Evolutionary conservation across 202 grass and related monocot species (phyloP).

Genomic region (Panicum hallii): DNA sequence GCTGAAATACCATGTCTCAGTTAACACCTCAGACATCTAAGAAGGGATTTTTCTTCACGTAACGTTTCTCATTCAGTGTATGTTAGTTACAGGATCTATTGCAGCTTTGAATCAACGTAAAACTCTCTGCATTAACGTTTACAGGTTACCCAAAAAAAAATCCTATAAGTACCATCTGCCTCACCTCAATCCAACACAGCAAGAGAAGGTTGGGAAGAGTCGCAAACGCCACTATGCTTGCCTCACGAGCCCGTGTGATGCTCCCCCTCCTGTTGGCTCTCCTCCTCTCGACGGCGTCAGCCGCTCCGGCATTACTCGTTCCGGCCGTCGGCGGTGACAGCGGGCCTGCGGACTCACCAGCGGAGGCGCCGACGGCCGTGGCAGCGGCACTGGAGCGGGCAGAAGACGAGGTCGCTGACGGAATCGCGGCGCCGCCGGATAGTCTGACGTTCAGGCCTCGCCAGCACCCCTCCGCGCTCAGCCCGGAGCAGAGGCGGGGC

Average conservation of each 20-base stretch:
- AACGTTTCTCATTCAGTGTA: slow-evolving; percentile 13
- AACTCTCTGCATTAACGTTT: slow-evolving; percentile 1
- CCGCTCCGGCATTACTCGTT: background rate
- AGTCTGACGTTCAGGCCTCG: slow-evolving; percentile 24
- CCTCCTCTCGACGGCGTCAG: slow-evolving; percentile 35
- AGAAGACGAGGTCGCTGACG: background rate
- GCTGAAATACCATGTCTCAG: background rate
- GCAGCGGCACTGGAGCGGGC: background rate
- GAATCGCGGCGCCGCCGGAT: background rate
- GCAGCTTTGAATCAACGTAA: background rate
- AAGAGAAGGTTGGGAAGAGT: background rate
- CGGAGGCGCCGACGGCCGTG: background rate
- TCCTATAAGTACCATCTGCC: slow-evolving; percentile 31
- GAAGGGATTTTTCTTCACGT: background rate
- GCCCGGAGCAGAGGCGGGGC: slow-evolving; percentile 41
- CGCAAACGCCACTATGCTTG: background rate
- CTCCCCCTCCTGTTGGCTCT: slow-evolving; percentile 22
- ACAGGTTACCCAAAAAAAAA: background rate
- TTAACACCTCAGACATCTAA: background rate
- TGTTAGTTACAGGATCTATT: background rate
- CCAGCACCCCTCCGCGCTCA: slow-evolving; percentile 25
- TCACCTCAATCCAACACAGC: slow-evolving; percentile 1
- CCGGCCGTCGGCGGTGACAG: background rate
- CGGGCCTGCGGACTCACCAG: background rate
- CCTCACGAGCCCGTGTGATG: background rate